These are phyloP conservation scores for Aspergillus heteromorphus DNA, from an alignment of 495 filamentous ascomycete species.

Conservation along the genomic window DNA sequence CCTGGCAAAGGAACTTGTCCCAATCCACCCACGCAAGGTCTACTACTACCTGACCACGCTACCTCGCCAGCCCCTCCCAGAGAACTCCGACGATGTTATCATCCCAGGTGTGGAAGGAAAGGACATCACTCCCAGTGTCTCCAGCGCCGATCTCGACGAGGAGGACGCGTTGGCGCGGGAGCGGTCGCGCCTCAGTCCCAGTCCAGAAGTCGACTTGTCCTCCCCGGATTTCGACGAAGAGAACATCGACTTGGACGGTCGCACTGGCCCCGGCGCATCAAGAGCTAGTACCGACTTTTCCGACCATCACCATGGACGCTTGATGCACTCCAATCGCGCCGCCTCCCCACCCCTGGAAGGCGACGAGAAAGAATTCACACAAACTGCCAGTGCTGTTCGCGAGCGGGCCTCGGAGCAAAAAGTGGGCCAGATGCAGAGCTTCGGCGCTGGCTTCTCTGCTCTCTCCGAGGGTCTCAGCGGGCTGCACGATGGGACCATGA, in stretches of 20 bases:
- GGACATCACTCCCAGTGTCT: slow-evolving; percentile 77
- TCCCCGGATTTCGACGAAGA: slow-evolving; percentile 80
- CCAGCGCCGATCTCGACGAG: slow-evolving; percentile 64
- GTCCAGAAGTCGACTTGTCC: slow-evolving; percentile 88
- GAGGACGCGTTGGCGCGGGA: slow-evolving; percentile 66
- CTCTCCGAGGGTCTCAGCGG: slow-evolving; percentile 33
- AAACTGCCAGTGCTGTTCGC: slow-evolving; percentile 82
- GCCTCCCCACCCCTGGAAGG: slow-evolving; percentile 85
- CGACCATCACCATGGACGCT: slow-evolving; percentile 35
- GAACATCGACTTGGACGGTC: slow-evolving; percentile 45
- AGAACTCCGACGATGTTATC: slow-evolving; percentile 53
- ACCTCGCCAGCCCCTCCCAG: slow-evolving; percentile 76
- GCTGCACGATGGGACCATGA: slow-evolving; percentile 26
- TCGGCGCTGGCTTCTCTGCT: slow-evolving; percentile 26
- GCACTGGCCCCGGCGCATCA: slow-evolving; percentile 40
- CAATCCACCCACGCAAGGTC: slow-evolving; percentile 87
- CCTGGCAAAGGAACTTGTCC: slow-evolving; percentile 84
- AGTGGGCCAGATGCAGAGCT: slow-evolving; percentile 28
- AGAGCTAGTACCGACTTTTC: slow-evolving; percentile 54
- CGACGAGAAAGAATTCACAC: slow-evolving; percentile 94
- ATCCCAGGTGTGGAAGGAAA: slow-evolving; percentile 40
- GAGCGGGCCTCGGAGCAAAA: slow-evolving; percentile 61
- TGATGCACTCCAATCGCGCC: slow-evolving; percentile 61
- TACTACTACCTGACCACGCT: slow-evolving; percentile 91
- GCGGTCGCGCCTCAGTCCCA: slow-evolving; percentile 74